Conservation (phyloP, 2,329 filamentous ascomycete species). For the Fusarium armeniacum region DNA sequence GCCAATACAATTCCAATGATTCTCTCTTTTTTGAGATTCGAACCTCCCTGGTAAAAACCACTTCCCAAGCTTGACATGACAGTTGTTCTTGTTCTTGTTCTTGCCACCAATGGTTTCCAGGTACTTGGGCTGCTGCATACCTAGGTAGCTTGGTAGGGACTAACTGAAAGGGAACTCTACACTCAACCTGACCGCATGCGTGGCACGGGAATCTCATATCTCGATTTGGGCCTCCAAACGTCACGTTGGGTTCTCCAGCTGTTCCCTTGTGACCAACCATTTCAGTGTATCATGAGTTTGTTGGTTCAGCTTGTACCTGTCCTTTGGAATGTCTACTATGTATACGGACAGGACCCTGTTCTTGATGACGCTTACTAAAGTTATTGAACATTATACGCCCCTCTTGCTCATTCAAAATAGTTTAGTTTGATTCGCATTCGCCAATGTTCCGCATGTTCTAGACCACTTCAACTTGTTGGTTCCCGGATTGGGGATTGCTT, state of each 20-base stretch:
- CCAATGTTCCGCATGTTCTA: conserved; percentile 26
- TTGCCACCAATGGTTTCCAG: neutral
- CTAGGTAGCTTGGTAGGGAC: neutral
- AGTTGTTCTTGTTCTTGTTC: neutral
- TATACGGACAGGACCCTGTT: conserved; percentile 12
- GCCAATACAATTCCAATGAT: conserved; percentile 1
- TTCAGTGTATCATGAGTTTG: conserved; percentile 5
- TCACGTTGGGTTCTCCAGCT: conserved; percentile 18
- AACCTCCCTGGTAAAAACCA: conserved; percentile 14
- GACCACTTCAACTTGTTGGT: conserved; percentile 27
- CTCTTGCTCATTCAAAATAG: conserved; percentile 2
- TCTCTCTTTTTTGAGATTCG: neutral
- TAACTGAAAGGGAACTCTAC: neutral
- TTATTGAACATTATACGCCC: conserved; percentile 13
- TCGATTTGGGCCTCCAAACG: neutral
- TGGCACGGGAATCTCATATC: conserved; percentile 20
- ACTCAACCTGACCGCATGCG: neutral
- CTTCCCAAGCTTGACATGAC: conserved; percentile 6
- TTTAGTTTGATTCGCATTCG: conserved; percentile 24
- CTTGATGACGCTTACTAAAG: conserved; percentile 26
- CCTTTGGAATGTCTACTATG: conserved; percentile 16
- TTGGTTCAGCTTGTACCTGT: conserved; percentile 4
- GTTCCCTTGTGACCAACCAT: neutral
- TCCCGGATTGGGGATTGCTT: conserved; percentile 25
- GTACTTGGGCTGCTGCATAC: neutral